Evolutionary conservation across 805 yeast genomes (phyloP).

Genomic region (Candida incommunis): DNA sequence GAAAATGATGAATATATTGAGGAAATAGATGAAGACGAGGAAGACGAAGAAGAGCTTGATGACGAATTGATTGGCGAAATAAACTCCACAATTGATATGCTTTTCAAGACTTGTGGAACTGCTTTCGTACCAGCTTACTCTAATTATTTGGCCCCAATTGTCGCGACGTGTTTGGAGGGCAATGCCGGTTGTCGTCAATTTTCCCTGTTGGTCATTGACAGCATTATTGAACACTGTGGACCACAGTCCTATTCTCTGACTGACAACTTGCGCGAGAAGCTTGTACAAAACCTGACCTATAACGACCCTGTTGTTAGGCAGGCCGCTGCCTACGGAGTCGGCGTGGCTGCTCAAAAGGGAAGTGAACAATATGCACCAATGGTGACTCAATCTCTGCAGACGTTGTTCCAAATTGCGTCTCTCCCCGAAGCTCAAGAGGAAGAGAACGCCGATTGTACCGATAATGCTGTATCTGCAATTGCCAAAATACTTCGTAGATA

Average conservation of each 20-base stretch:
- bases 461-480: constrained; percentile 67
- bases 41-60: constrained; percentile 76
- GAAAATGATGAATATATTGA: constrained; percentile 47
- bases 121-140: constrained; percentile 55
- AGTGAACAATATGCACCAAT: constrained; percentile 48
- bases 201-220: constrained; percentile 70
- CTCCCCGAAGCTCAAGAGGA: constrained; percentile 77
- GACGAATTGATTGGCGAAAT: constrained; percentile 83
- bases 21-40: constrained; percentile 74
- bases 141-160: constrained; percentile 39
- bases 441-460: constrained; percentile 77
- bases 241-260: constrained; percentile 48
- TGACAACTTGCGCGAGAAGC: constrained; percentile 46
- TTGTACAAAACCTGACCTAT: constrained; percentile 45
- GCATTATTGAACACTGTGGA: constrained; percentile 69
- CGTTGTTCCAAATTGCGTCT: constrained; percentile 55
- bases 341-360: constrained; percentile 75
- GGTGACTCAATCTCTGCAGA: constrained; percentile 55
- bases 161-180: constrained; percentile 48
- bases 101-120: constrained; percentile 49
- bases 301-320: constrained; percentile 55
- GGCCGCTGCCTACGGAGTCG: constrained; percentile 73
- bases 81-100: constrained; percentile 54
- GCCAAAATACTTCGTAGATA: constrained; percentile 66
- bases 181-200: constrained; percentile 59